Conservation (phyloP, 1,284 basidiomycete species). For the Cutaneotrichosporon mucoides region DNA sequence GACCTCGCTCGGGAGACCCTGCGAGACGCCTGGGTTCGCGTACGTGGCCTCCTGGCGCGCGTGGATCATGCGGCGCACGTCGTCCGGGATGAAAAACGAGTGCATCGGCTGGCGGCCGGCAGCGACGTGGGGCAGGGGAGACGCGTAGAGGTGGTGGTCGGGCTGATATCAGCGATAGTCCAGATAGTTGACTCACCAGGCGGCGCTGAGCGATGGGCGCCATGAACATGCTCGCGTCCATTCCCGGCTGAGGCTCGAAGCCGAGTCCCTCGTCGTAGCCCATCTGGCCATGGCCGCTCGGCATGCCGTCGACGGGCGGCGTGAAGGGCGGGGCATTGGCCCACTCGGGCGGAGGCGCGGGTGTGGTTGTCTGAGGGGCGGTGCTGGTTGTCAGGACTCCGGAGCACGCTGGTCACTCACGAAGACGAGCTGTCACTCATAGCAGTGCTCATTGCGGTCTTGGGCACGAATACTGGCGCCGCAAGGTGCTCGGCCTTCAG, state of each 20-base stretch:
- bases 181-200: slow-evolving; percentile 55
- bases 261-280: slow-evolving; percentile 28
- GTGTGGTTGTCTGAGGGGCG: not conserved
- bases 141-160: slow-evolving; percentile 87
- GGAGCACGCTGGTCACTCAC: slow-evolving; percentile 1
- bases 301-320: slow-evolving; percentile 6
- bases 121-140: slow-evolving; percentile 56
- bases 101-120: slow-evolving; percentile 51
- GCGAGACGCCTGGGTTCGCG: slow-evolving; percentile 33
- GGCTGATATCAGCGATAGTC: slow-evolving; percentile 54
- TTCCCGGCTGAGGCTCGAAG: slow-evolving; percentile 9
- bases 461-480: slow-evolving; percentile 82
- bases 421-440: slow-evolving; percentile 20
- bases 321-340: slow-evolving; percentile 14
- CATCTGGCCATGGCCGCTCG: slow-evolving; percentile 1
- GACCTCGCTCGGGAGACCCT: slow-evolving; percentile 73
- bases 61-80: slow-evolving; percentile 73
- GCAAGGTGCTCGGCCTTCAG: slow-evolving; percentile 32
- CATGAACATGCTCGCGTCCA: slow-evolving; percentile 52
- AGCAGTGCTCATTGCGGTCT: slow-evolving; percentile 45
- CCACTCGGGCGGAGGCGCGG: slow-evolving; percentile 12
- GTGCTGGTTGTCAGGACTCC: not conserved
- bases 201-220: slow-evolving; percentile 57
- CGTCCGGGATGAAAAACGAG: slow-evolving; percentile 65
- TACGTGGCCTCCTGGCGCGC: slow-evolving; percentile 72